These are phyloP conservation scores for Triticum monococcum DNA, from an alignment of 176 grass and related monocot species.

Conservation along the genomic window DNA sequence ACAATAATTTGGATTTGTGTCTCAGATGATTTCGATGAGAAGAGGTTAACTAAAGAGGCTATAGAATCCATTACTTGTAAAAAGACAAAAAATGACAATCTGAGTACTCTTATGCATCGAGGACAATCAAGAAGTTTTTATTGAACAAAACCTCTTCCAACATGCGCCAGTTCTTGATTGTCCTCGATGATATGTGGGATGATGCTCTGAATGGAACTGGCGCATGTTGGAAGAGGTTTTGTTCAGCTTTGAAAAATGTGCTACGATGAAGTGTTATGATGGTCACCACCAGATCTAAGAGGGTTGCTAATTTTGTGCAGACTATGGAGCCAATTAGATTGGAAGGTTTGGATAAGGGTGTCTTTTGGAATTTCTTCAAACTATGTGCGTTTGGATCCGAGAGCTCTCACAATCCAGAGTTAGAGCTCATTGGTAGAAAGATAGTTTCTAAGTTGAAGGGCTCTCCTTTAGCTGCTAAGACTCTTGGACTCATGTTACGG, in stretches of 20 bases:
- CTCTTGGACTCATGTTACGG: conserved; percentile 31
- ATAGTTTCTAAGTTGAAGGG: neutral
- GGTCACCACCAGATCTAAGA: conserved; percentile 22
- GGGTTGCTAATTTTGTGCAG: neutral
- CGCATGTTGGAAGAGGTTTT: conserved; percentile 1
- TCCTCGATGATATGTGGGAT: conserved; percentile 34
- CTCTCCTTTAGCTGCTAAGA: conserved; percentile 22
- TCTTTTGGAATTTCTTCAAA: neutral
- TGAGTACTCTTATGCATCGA: neutral
- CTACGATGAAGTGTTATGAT: conserved; percentile 14
- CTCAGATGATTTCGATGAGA: conserved; percentile 32
- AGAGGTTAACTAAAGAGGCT: conserved; percentile 20
- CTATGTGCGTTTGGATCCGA: neutral
- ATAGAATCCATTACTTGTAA: neutral
- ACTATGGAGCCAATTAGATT: neutral
- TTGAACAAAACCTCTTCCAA: no score
- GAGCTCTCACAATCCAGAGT: neutral
- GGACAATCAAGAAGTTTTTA: neutral
- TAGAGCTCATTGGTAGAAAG: neutral
- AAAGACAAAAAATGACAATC: neutral
- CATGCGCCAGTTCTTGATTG: conserved; percentile 3
- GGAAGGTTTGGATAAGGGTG: neutral
- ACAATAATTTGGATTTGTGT: conserved; percentile 35
- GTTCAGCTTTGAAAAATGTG: neutral
- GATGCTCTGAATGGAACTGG: neutral